phyloP scores from a whole-genome alignment of 208 protist genomes.

The Trypanosoma theileri region DNA sequence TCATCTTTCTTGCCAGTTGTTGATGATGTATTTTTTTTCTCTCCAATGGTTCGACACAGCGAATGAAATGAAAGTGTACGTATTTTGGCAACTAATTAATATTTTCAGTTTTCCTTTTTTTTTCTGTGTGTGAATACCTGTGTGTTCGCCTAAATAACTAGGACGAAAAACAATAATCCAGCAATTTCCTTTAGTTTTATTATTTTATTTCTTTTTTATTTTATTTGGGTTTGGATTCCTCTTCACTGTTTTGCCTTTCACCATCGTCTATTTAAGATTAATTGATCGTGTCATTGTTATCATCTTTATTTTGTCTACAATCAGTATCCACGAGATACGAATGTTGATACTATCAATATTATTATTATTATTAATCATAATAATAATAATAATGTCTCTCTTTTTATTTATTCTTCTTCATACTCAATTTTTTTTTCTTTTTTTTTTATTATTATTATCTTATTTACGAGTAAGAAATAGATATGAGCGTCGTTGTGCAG shows the following conservation, averaged over 20 bases:
- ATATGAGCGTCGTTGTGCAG: conserved; percentile 25
- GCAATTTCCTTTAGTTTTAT: neutral
- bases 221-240: neutral
- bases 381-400: neutral
- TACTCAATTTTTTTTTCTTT: too few species aligned
- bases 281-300: too few species aligned
- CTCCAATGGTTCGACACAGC: too few species aligned
- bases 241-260: too few species aligned
- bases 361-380: too few species aligned
- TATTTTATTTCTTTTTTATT: neutral
- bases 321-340: neutral
- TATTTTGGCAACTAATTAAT: neutral
- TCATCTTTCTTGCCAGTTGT: conserved; percentile 14
- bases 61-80: too few species aligned
- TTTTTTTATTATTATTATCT: too few species aligned
- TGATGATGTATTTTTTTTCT: neutral
- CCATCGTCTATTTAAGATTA: too few species aligned
- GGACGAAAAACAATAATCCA: too few species aligned
- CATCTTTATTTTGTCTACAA: neutral
- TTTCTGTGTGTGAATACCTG: neutral
- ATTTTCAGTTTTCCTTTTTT: conserved; percentile 10
- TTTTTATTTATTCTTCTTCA: too few species aligned
- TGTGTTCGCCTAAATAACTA: too few species aligned
- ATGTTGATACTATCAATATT: too few species aligned
- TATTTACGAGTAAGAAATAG: neutral